phyloP scores from a whole-genome alignment of 1,139 yeast species.

The Casaregolazyma suthepensis region DNA sequence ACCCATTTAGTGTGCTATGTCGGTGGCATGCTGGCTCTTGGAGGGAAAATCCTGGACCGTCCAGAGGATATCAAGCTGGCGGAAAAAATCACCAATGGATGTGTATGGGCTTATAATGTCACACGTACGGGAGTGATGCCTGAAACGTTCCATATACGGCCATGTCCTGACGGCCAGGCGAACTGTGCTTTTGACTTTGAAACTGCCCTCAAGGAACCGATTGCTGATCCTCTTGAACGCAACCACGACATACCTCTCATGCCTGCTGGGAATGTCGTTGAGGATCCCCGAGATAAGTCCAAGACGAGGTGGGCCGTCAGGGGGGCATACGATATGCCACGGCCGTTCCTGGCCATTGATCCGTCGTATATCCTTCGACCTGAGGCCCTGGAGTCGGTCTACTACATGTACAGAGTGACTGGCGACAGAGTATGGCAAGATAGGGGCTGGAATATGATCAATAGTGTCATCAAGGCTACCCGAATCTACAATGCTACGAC shows the following conservation, averaged over 20 bases:
- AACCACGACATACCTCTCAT: neutral
- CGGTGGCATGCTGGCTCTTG: slow-evolving; percentile 68
- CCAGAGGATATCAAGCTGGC: slow-evolving; percentile 54
- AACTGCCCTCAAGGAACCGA: slow-evolving; percentile 10
- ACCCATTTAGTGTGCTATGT: slow-evolving; percentile 66
- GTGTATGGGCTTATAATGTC: slow-evolving; percentile 55
- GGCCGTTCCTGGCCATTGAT: slow-evolving; percentile 34
- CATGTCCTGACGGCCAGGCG: slow-evolving; percentile 32
- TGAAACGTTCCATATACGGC: slow-evolving; percentile 36
- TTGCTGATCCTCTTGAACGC: neutral
- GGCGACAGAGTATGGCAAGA: slow-evolving; percentile 67
- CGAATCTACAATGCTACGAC: slow-evolving; percentile 30
- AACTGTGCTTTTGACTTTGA: slow-evolving; percentile 22
- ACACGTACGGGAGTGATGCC: slow-evolving; percentile 42
- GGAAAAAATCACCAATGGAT: slow-evolving; percentile 58
- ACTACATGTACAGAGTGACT: slow-evolving; percentile 66
- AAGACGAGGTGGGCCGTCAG: slow-evolving; percentile 35
- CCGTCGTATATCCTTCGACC: slow-evolving; percentile 60
- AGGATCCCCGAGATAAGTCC: slow-evolving; percentile 35
- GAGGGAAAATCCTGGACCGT: slow-evolving; percentile 49
- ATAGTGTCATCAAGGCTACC: slow-evolving; percentile 38
- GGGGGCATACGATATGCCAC: slow-evolving; percentile 32
- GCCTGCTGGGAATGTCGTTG: slow-evolving; percentile 3
- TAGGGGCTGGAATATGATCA: slow-evolving; percentile 62
- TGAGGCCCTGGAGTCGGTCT: slow-evolving; percentile 69